phyloP scores from a whole-genome alignment of 2,329 filamentous ascomycete species.

The Monosporascus cannonballus region DNA sequence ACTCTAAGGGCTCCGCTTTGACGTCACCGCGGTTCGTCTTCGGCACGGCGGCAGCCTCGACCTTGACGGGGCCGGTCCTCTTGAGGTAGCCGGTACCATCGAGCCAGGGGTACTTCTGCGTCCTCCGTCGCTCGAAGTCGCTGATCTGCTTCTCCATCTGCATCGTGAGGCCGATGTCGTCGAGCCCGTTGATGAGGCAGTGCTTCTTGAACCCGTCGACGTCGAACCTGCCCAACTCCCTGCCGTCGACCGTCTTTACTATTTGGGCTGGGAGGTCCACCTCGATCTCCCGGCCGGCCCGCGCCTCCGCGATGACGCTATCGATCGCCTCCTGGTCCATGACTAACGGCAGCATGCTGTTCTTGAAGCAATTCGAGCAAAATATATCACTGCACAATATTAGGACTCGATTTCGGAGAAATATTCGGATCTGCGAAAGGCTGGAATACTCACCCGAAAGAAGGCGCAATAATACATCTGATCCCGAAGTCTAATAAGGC shows the following conservation, averaged over 20 bases:
- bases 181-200: conserved; percentile 86
- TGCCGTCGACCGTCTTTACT: conserved; percentile 70
- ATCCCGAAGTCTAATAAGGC: conserved; percentile 95
- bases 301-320: conserved; percentile 69
- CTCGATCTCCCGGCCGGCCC: conserved; percentile 76
- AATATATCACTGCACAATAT: conserved; percentile 63
- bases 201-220: conserved; percentile 93
- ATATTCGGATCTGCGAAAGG: background rate
- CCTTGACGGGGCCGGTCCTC: conserved; percentile 47
- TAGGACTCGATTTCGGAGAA: background rate
- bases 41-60: conserved; percentile 64
- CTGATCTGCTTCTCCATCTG: conserved; percentile 86
- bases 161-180: conserved; percentile 93
- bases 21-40: conserved; percentile 85
- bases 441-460: conserved; percentile 42
- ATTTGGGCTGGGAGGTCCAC: conserved; percentile 81
- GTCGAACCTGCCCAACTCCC: conserved; percentile 71
- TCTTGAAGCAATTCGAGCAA: conserved; percentile 99
- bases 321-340: conserved; percentile 65
- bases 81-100: conserved; percentile 79
- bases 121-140: conserved; percentile 73
- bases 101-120: conserved; percentile 79
- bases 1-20: conserved; percentile 81
- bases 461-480: conserved; percentile 85
- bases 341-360: conserved; percentile 89